phyloP scores from a whole-genome alignment of 1,284 basidiomycete species.

The Melampsora occidentalis region DNA sequence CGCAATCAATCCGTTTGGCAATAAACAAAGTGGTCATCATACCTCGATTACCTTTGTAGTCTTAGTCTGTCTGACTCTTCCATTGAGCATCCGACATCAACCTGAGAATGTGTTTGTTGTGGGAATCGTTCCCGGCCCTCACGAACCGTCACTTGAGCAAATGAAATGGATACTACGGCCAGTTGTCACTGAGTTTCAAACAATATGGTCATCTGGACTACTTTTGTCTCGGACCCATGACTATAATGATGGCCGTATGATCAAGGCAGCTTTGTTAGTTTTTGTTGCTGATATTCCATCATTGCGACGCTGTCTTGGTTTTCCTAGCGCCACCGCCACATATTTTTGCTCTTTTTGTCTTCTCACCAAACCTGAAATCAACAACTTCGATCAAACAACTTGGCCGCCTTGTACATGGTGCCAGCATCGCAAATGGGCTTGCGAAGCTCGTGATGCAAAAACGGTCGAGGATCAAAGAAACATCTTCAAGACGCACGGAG shows the following conservation, averaged over 20 bases:
- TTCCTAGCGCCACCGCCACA: not conserved
- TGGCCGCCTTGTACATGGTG: not conserved
- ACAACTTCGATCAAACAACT: not conserved
- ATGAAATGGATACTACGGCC: conserved; percentile 13
- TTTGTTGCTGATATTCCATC: conserved; percentile 11
- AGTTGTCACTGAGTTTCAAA: not conserved
- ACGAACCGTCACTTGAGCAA: conserved; percentile 52
- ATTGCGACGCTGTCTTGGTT: not conserved
- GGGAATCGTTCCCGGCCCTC: conserved; percentile 55
- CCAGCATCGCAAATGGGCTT: not conserved
- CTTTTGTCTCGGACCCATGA: not conserved
- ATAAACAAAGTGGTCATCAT: not conserved
- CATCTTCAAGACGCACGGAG: not conserved
- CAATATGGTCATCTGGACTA: not conserved
- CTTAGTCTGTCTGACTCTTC: conserved; percentile 26
- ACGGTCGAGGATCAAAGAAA: no score
- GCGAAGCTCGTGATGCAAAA: not conserved
- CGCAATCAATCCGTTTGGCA: conserved; percentile 2
- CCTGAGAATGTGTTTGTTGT: conserved; percentile 45
- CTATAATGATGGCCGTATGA: not conserved
- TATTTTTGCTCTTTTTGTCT: not conserved
- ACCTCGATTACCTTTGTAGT: not conserved
- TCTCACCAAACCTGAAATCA: not conserved
- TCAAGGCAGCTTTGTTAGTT: not conserved
- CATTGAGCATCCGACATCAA: conserved; percentile 42